Evolutionary conservation across 108 stramenopile genomes (phyloP).

Genomic region (Aureococcus anophagefferens): DNA sequence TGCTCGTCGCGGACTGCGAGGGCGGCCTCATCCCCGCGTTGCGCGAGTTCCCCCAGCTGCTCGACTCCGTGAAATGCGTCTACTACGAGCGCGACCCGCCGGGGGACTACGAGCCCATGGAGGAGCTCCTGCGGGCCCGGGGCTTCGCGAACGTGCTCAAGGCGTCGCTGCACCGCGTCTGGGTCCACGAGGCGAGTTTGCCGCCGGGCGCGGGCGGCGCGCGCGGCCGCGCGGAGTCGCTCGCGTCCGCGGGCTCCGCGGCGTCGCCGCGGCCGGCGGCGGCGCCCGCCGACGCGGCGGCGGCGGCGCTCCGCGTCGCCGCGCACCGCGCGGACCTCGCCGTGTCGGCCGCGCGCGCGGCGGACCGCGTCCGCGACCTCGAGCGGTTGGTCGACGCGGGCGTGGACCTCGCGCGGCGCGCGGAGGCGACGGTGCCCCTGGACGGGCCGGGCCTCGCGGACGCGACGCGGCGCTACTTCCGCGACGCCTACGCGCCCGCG

Average conservation of each 20-base stretch:
- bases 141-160: not conserved
- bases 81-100: not conserved
- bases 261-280: not conserved
- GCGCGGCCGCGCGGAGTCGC: too few relatives aligned
- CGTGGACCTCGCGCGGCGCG: too few relatives aligned
- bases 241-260: not conserved
- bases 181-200: not conserved
- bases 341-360: too few relatives aligned
- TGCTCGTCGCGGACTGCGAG: not conserved
- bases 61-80: not conserved
- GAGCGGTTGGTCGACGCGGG: too few relatives aligned
- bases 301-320: too few relatives aligned
- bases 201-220: not conserved
- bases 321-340: too few relatives aligned
- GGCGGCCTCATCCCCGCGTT: not conserved
- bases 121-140: not conserved
- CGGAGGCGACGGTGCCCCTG: too few relatives aligned
- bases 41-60: not conserved
- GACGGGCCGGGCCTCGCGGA: too few relatives aligned
- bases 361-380: too few relatives aligned
- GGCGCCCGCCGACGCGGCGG: not conserved
- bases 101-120: not conserved
- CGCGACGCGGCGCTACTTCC: too few relatives aligned
- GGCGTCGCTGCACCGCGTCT: not conserved
- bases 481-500: too few relatives aligned